Evolutionary conservation across 306 rosid genomes (phyloP).

Genomic region (Begonia peltatifolia): DNA sequence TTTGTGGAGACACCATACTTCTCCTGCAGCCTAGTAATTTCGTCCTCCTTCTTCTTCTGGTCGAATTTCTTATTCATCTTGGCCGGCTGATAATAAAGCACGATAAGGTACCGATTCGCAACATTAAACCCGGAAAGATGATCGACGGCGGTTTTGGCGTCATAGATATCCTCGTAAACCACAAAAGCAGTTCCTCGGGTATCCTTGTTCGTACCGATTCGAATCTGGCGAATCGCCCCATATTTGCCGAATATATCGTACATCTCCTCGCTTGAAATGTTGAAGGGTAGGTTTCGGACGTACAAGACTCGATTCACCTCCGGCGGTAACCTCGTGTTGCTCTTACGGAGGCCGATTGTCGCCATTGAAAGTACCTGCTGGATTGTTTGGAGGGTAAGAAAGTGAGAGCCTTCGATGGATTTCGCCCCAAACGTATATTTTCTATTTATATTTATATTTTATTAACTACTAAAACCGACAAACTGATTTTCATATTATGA

Average conservation of each 20-base stretch:
- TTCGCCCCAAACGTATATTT: too few species aligned
- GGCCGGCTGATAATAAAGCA: slow-evolving; percentile 83
- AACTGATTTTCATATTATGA: too few species aligned
- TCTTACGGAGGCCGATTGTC: slow-evolving; percentile 74
- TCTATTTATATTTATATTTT: too few species aligned
- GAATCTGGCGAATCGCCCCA: slow-evolving; percentile 96
- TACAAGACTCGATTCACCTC: slow-evolving; percentile 88
- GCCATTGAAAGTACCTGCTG: slow-evolving; percentile 32
- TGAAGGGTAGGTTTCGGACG: slow-evolving; percentile 84
- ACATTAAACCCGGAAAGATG: slow-evolving; percentile 96
- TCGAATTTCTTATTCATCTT: slow-evolving; percentile 97
- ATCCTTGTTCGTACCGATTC: slow-evolving; percentile 83
- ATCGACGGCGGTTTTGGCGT: slow-evolving; percentile 94
- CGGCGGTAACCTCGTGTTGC: slow-evolving; percentile 88
- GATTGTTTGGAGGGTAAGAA: slow-evolving; percentile 1
- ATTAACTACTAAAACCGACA: too few species aligned
- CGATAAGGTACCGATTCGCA: slow-evolving; percentile 81
- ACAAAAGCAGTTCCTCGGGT: slow-evolving; percentile 95
- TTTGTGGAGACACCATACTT: slow-evolving; percentile 88
- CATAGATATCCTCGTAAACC: slow-evolving; percentile 96
- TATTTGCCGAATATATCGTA: slow-evolving; percentile 94
- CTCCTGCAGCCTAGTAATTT: slow-evolving; percentile 74
- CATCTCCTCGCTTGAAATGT: slow-evolving; percentile 98
- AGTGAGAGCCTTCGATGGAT: neutral
- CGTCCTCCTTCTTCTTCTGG: slow-evolving; percentile 89